A percentile compares a stretch with the other conserved stretches of the same genome.
Evolutionary conservation across 352 stramenopile species (phyloP).

Genomic region (Elongisporangium undulatum): DNA sequence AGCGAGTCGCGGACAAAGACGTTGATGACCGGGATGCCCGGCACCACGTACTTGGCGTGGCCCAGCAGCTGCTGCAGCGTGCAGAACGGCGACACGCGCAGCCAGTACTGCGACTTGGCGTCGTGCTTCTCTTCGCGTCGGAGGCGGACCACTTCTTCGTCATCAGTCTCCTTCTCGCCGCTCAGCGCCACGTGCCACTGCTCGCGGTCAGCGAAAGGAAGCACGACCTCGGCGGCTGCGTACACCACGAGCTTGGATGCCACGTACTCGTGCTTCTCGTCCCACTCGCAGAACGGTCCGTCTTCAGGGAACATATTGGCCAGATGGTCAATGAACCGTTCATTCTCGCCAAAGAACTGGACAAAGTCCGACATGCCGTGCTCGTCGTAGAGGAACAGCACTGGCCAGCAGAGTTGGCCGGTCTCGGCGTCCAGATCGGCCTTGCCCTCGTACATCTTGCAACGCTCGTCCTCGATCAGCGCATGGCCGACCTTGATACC

Average conservation of each 20-base stretch:
- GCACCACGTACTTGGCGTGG: constrained; percentile 77
- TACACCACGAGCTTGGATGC: constrained; percentile 77
- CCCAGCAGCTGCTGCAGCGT: constrained; percentile 64
- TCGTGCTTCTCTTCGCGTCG: constrained; percentile 68
- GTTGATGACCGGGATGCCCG: constrained; percentile 80
- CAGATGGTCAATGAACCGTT: constrained; percentile 80
- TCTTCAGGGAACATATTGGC: constrained; percentile 89
- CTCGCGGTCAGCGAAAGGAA: constrained; percentile 53
- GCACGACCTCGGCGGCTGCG: constrained; percentile 61
- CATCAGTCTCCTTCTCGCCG: constrained; percentile 64
- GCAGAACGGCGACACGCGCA: constrained; percentile 80
- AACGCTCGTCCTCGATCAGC: constrained; percentile 74
- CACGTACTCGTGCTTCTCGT: constrained; percentile 62
- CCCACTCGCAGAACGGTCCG: constrained; percentile 79
- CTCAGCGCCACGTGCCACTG: constrained; percentile 83
- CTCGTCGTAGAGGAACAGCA: constrained; percentile 85
- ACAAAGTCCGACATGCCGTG: constrained; percentile 85
- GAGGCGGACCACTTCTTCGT: constrained; percentile 55
- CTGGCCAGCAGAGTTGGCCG: constrained; percentile 70
- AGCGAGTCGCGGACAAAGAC: constrained; percentile 75
- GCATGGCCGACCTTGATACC: constrained; percentile 64
- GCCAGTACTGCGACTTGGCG: constrained; percentile 71
- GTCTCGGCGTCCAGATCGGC: constrained; percentile 60
- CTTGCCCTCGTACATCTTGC: constrained; percentile 81
- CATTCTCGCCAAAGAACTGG: constrained; percentile 72